Evolutionary conservation across 225 moss, liverwort and hornwort genomes (phyloP).

Genomic region (Antitrichia curtipendula): DNA sequence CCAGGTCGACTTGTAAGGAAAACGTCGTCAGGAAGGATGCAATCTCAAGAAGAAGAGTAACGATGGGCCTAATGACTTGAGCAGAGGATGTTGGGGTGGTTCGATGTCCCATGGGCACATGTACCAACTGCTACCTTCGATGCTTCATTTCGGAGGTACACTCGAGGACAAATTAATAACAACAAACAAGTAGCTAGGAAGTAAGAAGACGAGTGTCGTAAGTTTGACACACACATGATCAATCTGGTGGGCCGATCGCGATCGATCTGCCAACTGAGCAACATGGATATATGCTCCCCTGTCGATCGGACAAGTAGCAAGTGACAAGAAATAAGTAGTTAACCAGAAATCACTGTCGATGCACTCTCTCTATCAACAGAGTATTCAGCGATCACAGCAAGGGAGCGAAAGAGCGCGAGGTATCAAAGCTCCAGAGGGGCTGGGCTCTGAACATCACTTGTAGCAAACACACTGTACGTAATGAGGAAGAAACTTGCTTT

Average conservation of each 20-base stretch:
- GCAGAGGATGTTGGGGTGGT: background rate
- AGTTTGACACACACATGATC: too few relatives aligned
- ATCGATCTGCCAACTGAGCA: background rate
- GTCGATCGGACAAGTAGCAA: background rate
- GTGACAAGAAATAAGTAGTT: background rate
- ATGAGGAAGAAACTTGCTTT: background rate
- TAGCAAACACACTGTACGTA: too few relatives aligned
- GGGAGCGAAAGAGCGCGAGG: background rate
- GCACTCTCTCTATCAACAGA: background rate
- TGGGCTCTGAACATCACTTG: background rate
- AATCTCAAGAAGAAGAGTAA: background rate
- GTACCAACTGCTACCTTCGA: background rate
- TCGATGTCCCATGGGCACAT: background rate
- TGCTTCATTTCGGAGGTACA: background rate
- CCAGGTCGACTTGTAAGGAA: background rate
- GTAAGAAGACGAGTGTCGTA: background rate
- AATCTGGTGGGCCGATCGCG: too few relatives aligned
- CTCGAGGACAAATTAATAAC: background rate
- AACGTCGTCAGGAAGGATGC: background rate
- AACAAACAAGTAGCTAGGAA: background rate
- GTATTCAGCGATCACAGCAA: background rate
- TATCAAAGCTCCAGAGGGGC: background rate
- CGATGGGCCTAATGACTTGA: background rate
- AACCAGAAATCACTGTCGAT: background rate
- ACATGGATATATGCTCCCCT: background rate